Conservation (phyloP, 306 rosid species). For the Begonia fuchsioides region DNA sequence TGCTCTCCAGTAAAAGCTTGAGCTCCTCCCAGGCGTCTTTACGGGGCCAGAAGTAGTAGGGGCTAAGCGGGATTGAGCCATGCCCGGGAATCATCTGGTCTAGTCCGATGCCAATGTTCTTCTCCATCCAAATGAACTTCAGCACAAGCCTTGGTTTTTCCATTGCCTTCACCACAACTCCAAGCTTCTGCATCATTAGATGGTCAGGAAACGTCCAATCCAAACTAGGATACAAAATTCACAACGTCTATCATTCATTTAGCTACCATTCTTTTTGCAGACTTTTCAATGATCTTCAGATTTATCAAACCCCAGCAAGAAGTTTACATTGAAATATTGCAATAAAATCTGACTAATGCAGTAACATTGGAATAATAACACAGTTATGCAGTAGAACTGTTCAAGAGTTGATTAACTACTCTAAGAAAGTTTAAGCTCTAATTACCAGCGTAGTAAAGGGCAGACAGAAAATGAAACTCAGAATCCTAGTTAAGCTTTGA, state of each 20-base stretch:
- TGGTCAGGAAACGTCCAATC: no score
- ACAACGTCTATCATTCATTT: no score
- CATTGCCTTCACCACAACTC: slow-evolving; percentile 77
- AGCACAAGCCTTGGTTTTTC: slow-evolving; percentile 70
- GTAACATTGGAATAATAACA: background rate
- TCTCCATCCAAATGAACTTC: slow-evolving; percentile 98
- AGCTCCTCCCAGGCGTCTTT: slow-evolving; percentile 99
- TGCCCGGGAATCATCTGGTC: slow-evolving; percentile 77
- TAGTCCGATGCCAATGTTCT: slow-evolving; percentile 79
- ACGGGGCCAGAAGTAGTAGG: slow-evolving; percentile 96
- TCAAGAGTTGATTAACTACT: no score
- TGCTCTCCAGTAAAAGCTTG: slow-evolving; percentile 80
- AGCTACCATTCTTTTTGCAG: no score
- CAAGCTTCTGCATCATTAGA: slow-evolving; percentile 46
- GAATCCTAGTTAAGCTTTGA: no score
- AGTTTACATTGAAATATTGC: background rate
- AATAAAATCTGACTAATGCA: background rate
- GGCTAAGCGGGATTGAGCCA: slow-evolving; percentile 91
- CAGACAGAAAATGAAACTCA: background rate
- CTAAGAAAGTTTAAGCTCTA: no score
- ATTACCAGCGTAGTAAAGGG: background rate
- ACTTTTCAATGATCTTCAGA: background rate
- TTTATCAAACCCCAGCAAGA: background rate
- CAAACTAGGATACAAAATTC: background rate
- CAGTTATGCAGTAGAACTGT: background rate